Evolutionary conservation across 2,329 filamentous ascomycete species (phyloP).

Genomic region (Epichloe brachyelytri): DNA sequence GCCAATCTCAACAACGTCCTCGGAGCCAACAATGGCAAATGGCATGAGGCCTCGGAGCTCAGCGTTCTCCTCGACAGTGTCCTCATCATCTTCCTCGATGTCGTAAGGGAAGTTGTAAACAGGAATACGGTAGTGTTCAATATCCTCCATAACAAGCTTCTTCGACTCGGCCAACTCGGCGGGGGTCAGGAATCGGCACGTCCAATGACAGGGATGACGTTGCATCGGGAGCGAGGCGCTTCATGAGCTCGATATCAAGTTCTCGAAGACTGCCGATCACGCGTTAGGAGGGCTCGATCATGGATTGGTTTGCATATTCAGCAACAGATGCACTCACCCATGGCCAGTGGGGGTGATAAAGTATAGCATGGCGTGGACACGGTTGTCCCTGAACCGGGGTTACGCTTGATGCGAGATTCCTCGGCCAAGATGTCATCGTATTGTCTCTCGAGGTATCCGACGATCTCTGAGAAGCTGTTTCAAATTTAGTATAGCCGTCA

Average conservation of each 20-base stretch:
- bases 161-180: conserved; percentile 96
- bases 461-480: conserved; percentile 84
- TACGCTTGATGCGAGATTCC: conserved; percentile 99
- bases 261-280: conserved; percentile 63
- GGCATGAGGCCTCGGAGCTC: conserved; percentile 96
- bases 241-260: conserved; percentile 99
- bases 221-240: conserved; percentile 92
- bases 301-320: not conserved
- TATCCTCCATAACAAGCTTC: conserved; percentile 99
- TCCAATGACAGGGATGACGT: conserved; percentile 97
- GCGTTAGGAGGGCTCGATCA: conserved; percentile 1
- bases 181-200: conserved; percentile 97
- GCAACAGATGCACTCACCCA: conserved; percentile 44
- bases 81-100: conserved; percentile 98
- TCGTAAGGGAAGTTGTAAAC: conserved; percentile 99
- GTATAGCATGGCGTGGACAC: conserved; percentile 95
- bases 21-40: conserved; percentile 95
- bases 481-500: not conserved
- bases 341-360: conserved; percentile 98
- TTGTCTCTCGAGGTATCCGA: conserved; percentile 96
- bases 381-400: conserved; percentile 97
- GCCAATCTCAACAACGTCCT: conserved; percentile 88
- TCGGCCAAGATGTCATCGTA: conserved; percentile 98
- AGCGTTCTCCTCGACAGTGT: conserved; percentile 97
- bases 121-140: conserved; percentile 98